A percentile compares a stretch with the other conserved stretches of the same genome.
Evolutionary conservation across 257 asterid genomes (phyloP).

Genomic region (Solanum paucissectum): DNA sequence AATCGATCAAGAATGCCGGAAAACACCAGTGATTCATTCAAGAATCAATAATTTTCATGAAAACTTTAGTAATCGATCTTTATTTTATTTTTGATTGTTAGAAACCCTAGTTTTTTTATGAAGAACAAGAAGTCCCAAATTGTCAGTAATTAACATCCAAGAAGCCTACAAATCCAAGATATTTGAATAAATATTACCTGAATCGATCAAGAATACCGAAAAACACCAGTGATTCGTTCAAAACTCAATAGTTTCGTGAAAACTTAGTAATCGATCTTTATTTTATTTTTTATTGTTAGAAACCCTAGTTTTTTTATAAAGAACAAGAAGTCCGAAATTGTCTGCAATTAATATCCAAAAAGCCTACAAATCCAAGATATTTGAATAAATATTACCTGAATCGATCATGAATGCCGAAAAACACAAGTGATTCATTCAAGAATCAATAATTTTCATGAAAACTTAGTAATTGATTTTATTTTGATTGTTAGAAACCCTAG

Average conservation of each 20-base stretch:
- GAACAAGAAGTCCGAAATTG: neutral
- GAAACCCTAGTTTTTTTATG: neutral
- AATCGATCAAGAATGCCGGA: neutral
- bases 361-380: neutral
- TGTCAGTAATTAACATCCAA: neutral
- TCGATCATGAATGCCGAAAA: neutral
- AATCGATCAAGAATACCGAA: neutral
- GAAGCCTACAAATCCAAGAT: neutral
- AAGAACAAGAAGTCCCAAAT: neutral
- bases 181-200: neutral
- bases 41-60: neutral
- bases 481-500: neutral
- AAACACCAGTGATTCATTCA: neutral
- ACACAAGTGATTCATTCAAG: neutral
- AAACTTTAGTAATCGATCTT: neutral
- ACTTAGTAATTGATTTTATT: neutral
- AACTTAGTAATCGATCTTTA: neutral
- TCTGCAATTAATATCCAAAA: neutral
- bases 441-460: neutral
- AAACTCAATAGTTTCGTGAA: neutral
- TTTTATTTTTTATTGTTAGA: neutral
- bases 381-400: neutral
- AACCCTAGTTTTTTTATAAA: neutral
- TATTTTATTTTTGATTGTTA: neutral
- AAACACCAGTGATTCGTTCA: neutral